Evolutionary conservation across 1,139 yeast species (phyloP), one percentile per base, ranked within the genome.

Genomic region (Chernovozyma aurita): DNA sequence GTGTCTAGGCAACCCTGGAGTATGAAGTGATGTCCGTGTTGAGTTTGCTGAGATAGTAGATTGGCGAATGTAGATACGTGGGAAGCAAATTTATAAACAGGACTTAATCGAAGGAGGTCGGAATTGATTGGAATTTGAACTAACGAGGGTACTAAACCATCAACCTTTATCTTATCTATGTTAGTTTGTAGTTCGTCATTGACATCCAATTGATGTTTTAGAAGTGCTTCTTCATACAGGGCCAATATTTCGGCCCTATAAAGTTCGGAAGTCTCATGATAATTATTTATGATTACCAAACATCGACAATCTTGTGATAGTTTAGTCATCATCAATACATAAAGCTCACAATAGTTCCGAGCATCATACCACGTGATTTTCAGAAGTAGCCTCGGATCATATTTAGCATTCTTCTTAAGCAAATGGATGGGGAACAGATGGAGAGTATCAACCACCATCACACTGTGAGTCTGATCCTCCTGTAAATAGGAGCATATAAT

Each of bases 181-280:
- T 56, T 56, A 4, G 42, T 40, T 2, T 63, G 32, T 13, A 59
- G 42, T 1, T 43, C 45, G 6, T 48, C 32, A 37, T 65, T 57
- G 28, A 57, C 49, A 17, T 49, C 57, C 12, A 63, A 48, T 38
- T 65, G 70, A 39, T 53, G 55, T 37, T 59, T 58, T n/a, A 66
- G 48, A 8, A 69, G 44, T 3, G 53, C 39, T 34, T 65, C 68
- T 44, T 68, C 72, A 40, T 67, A 60, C 3, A 56, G 42, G 1
- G 64, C 52, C 1, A 63, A 52, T 12, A 67, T 39, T 39, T 69
- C 69, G 18, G 61, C 46, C 34, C 56, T 55, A 44, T 69, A 69
- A 20, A 57, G 42, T 32, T 68, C 73, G 7, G 65, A 35, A 13
- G 62, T 34, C 31, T 66, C 69, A 45, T 67, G 72, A 41, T 65